Conservation (phyloP, 441 rosid species). For the Populus hybrid region DNA sequence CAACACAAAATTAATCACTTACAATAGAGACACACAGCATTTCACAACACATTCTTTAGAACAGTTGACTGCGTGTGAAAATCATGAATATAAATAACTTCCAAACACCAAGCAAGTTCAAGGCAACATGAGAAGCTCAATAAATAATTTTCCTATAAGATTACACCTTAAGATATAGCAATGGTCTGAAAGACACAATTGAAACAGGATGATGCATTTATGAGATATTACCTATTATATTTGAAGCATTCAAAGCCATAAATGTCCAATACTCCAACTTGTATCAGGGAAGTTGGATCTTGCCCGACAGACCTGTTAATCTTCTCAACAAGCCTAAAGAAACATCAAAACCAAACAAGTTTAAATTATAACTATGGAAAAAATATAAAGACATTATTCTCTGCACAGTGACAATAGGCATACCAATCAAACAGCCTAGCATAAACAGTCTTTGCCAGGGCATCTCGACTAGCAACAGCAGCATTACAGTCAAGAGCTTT, state of each 20-base stretch:
- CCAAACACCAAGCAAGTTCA: neutral
- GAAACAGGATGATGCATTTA: neutral
- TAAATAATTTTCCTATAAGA: neutral
- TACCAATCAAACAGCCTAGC: conserved; percentile 96
- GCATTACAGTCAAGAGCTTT: conserved; percentile 91
- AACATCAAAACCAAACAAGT: conserved; percentile 17
- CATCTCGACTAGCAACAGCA: conserved; percentile 94
- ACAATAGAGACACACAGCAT: neutral
- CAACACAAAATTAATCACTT: neutral
- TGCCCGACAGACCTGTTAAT: conserved; percentile 90
- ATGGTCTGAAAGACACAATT: neutral
- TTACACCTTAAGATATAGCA: neutral
- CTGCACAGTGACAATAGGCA: conserved; percentile 16
- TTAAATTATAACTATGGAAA: conserved; percentile 11
- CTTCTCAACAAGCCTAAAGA: conserved; percentile 83
- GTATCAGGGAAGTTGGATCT: conserved; percentile 61
- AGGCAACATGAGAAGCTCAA: neutral
- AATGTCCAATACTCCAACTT: conserved; percentile 93
- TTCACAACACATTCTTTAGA: no score
- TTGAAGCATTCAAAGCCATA: conserved; percentile 96
- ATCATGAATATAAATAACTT: neutral
- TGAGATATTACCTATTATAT: conserved; percentile 62
- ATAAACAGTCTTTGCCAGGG: conserved; percentile 91
- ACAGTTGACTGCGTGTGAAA: neutral
- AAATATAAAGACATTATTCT: conserved; percentile 8